Evolutionary conservation across 805 yeast species (phyloP).

Genomic region (Lipomyces spencermartinsiae): DNA sequence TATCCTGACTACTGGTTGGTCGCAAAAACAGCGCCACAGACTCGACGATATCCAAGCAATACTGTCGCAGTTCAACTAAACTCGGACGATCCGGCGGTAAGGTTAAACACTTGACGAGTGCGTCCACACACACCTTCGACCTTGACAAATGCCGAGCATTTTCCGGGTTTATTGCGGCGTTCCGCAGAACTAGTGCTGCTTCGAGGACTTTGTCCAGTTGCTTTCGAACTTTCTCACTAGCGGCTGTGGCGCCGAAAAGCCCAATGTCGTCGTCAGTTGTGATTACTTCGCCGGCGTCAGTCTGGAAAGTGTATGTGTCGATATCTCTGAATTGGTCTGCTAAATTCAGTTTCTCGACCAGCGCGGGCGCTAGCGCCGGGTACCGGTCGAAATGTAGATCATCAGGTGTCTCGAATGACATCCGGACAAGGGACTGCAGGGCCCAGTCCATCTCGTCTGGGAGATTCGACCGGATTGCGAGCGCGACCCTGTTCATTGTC

Average conservation of each 20-base stretch:
- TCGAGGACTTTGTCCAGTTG: slow-evolving; percentile 49
- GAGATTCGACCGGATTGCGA: slow-evolving; percentile 72
- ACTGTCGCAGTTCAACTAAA: slow-evolving; percentile 64
- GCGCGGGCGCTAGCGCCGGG: slow-evolving; percentile 49
- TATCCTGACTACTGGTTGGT: slow-evolving; percentile 30
- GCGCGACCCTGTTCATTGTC: slow-evolving; percentile 56
- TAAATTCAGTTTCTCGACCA: slow-evolving; percentile 47
- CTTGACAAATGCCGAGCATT: slow-evolving; percentile 80
- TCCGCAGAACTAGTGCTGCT: slow-evolving; percentile 74
- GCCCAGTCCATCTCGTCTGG: slow-evolving; percentile 77
- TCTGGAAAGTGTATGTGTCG: slow-evolving; percentile 8
- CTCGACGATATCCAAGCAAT: slow-evolving; percentile 80
- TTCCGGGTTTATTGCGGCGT: slow-evolving; percentile 79
- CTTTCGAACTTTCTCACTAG: slow-evolving; percentile 2
- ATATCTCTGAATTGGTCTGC: slow-evolving; percentile 16
- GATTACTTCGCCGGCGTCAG: slow-evolving; percentile 7
- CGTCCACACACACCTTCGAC: slow-evolving; percentile 55
- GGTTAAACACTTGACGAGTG: slow-evolving; percentile 50
- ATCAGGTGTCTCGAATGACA: slow-evolving; percentile 58
- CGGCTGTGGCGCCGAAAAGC: slow-evolving; percentile 13
- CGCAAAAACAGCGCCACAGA: slow-evolving; percentile 59
- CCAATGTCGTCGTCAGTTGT: slow-evolving; percentile 36
- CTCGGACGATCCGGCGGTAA: slow-evolving; percentile 47
- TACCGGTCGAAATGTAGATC: slow-evolving; percentile 55
- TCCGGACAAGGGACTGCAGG: slow-evolving; percentile 56